phyloP scores from a whole-genome alignment of 2,329 filamentous ascomycete genomes.

The Sporothrix protearum region DNA sequence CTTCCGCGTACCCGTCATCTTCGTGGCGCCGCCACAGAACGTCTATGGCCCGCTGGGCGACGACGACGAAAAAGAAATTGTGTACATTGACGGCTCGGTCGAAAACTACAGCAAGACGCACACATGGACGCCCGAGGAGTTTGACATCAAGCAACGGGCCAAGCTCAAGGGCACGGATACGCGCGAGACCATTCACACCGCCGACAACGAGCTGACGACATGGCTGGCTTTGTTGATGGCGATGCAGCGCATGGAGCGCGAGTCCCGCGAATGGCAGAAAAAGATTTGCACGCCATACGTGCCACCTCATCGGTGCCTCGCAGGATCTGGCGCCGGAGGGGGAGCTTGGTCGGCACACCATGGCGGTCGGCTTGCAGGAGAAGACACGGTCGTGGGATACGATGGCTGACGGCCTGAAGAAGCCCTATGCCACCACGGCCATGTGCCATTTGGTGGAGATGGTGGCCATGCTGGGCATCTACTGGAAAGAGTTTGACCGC shows the following conservation, averaged over 20 bases:
- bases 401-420: slow-evolving; percentile 46
- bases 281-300: slow-evolving; percentile 28
- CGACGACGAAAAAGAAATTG: slow-evolving; percentile 31
- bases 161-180: slow-evolving; percentile 22
- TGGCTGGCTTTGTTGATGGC: slow-evolving; percentile 51
- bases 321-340: slow-evolving; percentile 23
- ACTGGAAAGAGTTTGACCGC: slow-evolving; percentile 58
- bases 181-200: slow-evolving; percentile 44
- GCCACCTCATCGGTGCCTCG: background rate
- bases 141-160: slow-evolving; percentile 1
- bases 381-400: slow-evolving; percentile 50
- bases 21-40: slow-evolving; percentile 45
- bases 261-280: slow-evolving; percentile 46
- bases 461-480: slow-evolving; percentile 50
- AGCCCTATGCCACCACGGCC: slow-evolving; percentile 52
- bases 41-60: slow-evolving; percentile 34
- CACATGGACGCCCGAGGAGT: slow-evolving; percentile 29
- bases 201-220: slow-evolving; percentile 54
- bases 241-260: slow-evolving; percentile 48
- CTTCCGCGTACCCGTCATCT: slow-evolving; percentile 49
- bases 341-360: slow-evolving; percentile 36
- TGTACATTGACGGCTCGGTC: slow-evolving; percentile 40
- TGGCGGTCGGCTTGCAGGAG: slow-evolving; percentile 45
- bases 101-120: slow-evolving; percentile 33
- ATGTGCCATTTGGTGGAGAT: slow-evolving; percentile 55